phyloP scores from a whole-genome alignment of 176 grass and related monocot species.

The Hsuehochloa calcarea region DNA sequence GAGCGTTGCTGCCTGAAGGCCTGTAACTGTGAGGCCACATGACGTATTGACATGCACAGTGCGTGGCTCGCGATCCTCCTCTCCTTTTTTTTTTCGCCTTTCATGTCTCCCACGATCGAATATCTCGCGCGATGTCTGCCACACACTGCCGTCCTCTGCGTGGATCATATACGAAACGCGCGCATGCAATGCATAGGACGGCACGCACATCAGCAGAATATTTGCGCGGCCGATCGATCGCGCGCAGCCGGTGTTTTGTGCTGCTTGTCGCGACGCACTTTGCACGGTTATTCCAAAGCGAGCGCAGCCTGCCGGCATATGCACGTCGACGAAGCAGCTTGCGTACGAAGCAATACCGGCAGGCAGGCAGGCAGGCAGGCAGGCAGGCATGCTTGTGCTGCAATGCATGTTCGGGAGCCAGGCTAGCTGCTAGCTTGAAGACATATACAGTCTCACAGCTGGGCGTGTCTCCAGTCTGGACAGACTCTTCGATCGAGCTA shows the following conservation, averaged over 20 bases:
- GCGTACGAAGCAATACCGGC: not conserved
- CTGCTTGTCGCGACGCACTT: slow-evolving; percentile 46
- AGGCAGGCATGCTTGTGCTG: too few species aligned
- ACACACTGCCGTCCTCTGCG: not conserved
- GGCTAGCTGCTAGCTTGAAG: too few species aligned
- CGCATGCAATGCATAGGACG: not conserved
- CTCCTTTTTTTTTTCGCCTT: not conserved
- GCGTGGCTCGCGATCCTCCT: not conserved
- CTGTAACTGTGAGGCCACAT: not conserved
- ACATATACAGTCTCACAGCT: not conserved
- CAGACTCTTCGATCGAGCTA: not conserved
- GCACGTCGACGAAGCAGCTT: not conserved
- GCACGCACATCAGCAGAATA: slow-evolving; percentile 2
- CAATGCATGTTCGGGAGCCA: too few species aligned
- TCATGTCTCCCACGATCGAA: not conserved
- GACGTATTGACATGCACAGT: not conserved
- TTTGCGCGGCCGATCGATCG: not conserved
- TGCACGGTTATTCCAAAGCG: slow-evolving; percentile 17
- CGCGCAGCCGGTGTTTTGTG: not conserved
- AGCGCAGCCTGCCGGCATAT: not conserved
- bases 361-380: too few species aligned
- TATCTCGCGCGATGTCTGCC: not conserved
- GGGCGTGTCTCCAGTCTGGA: not conserved
- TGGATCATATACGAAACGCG: not conserved
- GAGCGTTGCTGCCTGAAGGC: too few species aligned